phyloP scores from a whole-genome alignment of 1,139 yeast species.

The Barnettozyma hawaiiensis region DNA sequence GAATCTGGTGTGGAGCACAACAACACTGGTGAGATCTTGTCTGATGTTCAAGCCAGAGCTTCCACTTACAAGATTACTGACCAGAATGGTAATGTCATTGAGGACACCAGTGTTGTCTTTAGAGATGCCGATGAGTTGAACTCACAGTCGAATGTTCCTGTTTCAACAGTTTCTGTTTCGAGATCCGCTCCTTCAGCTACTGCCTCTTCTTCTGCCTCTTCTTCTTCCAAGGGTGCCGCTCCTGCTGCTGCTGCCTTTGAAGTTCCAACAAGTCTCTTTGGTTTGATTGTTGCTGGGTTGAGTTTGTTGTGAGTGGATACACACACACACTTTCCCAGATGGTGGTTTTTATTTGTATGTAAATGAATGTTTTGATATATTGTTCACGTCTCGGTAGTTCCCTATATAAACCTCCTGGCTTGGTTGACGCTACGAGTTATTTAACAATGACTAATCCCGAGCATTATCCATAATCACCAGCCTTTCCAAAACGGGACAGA shows the following conservation, averaged over 20 bases:
- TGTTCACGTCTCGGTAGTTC: no score
- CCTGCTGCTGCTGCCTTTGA: conserved; percentile 1
- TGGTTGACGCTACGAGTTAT: no score
- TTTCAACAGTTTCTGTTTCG: conserved; percentile 22
- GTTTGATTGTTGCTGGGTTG: background rate
- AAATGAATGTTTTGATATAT: background rate
- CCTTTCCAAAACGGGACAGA: no score
- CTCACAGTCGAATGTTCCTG: conserved; percentile 29
- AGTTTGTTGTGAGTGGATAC: background rate
- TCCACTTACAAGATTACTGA: conserved; percentile 45
- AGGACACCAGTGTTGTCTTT: conserved; percentile 53
- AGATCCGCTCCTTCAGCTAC: conserved; percentile 22
- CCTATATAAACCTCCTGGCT: no score
- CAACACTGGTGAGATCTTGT: conserved; percentile 45
- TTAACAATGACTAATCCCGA: no score
- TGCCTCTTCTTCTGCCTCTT: conserved; percentile 17
- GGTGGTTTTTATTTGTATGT: background rate
- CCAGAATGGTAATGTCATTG: conserved; percentile 44
- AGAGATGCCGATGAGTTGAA: conserved; percentile 36
- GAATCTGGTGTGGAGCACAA: conserved; percentile 46
- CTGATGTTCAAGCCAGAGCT: conserved; percentile 32
- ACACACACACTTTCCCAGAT: no score
- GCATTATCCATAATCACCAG: background rate
- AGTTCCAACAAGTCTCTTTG: background rate
- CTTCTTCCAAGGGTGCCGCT: conserved; percentile 16